A percentile compares a stretch with the other conserved stretches of the same genome.
These are phyloP conservation scores for Coprinellus aureogranulatus DNA, from an alignment of 768 basidiomycete genomes.

Conservation along the genomic window DNA sequence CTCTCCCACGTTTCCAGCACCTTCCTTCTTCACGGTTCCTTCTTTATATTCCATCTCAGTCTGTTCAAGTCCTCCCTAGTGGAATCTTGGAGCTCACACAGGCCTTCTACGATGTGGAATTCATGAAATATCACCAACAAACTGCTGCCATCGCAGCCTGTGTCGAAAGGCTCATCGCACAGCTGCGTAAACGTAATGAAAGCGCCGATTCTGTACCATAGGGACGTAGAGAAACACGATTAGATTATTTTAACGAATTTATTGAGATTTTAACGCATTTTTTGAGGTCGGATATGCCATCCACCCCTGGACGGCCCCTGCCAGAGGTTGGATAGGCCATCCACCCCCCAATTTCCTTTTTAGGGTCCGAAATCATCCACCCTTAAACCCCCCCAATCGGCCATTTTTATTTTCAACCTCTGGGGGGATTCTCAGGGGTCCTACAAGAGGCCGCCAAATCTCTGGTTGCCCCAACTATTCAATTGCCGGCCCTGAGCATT, in stretches of 20 bases:
- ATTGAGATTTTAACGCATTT: not conserved
- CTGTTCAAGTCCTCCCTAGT: not conserved
- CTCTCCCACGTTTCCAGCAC: constrained; percentile 5
- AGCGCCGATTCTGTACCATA: not conserved
- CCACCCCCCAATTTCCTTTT: not conserved
- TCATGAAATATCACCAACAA: not conserved
- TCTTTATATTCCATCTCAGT: not conserved
- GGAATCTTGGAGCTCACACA: not conserved
- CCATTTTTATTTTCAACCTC: not conserved
- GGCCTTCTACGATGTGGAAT: not conserved
- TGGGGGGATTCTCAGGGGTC: not conserved
- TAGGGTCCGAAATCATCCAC: not conserved
- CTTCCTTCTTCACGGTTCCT: not conserved
- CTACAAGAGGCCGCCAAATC: no score
- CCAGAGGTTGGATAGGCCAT: not conserved
- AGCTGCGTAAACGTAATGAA: not conserved
- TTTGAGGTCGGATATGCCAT: not conserved
- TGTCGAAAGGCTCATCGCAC: not conserved
- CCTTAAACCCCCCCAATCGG: not conserved
- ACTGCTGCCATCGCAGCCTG: not conserved
- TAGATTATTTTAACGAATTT: not conserved
- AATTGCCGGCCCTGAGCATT: no score
- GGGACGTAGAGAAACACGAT: not conserved
- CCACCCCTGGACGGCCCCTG: not conserved
- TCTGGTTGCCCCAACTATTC: no score